A percentile compares a stretch with the other conserved stretches of the same genome.
Evolutionary conservation across 1,139 yeast species (phyloP).

Genomic region (Pneumocystis carinii): DNA sequence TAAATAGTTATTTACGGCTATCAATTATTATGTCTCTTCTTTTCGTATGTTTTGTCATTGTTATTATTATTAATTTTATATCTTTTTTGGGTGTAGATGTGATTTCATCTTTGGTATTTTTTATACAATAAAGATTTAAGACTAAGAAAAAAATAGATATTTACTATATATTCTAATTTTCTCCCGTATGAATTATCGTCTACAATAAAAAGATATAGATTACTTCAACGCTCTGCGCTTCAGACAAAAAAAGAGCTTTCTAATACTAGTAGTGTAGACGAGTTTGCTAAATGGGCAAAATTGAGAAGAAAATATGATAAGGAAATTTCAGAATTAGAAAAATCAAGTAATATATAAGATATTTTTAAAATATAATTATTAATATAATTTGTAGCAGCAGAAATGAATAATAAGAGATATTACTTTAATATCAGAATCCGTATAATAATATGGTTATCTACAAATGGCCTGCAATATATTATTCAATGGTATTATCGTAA

Average conservation of each 20-base stretch:
- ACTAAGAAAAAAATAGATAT: background rate
- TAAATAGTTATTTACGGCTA: background rate
- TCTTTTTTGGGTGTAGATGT: background rate
- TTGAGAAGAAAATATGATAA: constrained; percentile 58
- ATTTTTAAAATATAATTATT: background rate
- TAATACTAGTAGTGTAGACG: constrained; percentile 70
- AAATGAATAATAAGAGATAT: constrained; percentile 20
- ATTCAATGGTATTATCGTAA: constrained; percentile 45
- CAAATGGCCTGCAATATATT: constrained; percentile 30
- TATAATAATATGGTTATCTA: constrained; percentile 19
- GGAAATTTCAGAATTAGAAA: constrained; percentile 38
- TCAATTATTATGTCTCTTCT: background rate
- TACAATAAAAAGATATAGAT: background rate
- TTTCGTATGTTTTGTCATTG: background rate
- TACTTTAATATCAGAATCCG: constrained; percentile 19
- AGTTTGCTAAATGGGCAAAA: constrained; percentile 93
- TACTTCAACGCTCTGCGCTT: constrained; percentile 1
- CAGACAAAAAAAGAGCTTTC: constrained; percentile 31
- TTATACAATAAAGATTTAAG: background rate
- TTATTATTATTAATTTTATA: background rate
- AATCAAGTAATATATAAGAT: constrained; percentile 20
- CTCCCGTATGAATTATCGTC: background rate
- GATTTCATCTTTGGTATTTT: background rate
- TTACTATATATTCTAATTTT: background rate
- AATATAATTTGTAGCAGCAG: background rate